Percentiles rank a stretch among this genome's conserved stretches.
phyloP scores from a whole-genome alignment of 2,329 filamentous ascomycete species.

The Emmonsia crescens region DNA sequence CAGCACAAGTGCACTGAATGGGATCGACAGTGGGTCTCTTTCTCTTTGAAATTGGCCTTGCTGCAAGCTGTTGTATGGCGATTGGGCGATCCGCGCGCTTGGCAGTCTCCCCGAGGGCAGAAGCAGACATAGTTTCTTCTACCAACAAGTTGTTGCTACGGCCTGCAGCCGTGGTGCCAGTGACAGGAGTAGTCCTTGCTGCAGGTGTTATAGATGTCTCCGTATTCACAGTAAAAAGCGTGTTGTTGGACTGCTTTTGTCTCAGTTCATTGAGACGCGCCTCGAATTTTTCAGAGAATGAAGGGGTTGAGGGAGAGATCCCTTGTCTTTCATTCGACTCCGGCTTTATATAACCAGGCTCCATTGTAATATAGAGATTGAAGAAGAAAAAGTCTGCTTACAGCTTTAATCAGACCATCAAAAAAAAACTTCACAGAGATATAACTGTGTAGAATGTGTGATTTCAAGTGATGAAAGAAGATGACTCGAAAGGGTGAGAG shows the following conservation, averaged over 20 bases:
- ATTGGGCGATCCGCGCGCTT: not conserved
- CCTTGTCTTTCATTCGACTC: not conserved
- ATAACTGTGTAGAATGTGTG: not conserved
- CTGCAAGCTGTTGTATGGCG: too few relatives aligned
- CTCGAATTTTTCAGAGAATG: not conserved
- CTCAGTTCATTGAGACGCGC: not conserved
- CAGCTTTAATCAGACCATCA: not conserved
- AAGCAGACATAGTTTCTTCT: not conserved
- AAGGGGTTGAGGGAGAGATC: not conserved
- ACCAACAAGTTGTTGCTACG: not conserved
- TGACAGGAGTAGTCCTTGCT: not conserved
- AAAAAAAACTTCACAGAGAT: not conserved
- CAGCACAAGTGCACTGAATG: conserved; percentile 9
- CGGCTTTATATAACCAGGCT: not conserved
- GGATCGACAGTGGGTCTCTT: not conserved
- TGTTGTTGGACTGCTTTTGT: not conserved
- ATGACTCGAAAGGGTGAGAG: not conserved
- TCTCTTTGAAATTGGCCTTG: not conserved
- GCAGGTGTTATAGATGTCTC: not conserved
- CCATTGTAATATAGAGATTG: not conserved
- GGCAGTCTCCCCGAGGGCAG: not conserved
- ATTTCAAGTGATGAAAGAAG: not conserved
- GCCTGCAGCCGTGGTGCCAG: not conserved
- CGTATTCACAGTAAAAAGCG: not conserved
- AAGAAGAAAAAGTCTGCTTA: not conserved